These are phyloP conservation scores for Pichia paraexigua DNA, from an alignment of 805 yeast genomes.

Conservation along the genomic window DNA sequence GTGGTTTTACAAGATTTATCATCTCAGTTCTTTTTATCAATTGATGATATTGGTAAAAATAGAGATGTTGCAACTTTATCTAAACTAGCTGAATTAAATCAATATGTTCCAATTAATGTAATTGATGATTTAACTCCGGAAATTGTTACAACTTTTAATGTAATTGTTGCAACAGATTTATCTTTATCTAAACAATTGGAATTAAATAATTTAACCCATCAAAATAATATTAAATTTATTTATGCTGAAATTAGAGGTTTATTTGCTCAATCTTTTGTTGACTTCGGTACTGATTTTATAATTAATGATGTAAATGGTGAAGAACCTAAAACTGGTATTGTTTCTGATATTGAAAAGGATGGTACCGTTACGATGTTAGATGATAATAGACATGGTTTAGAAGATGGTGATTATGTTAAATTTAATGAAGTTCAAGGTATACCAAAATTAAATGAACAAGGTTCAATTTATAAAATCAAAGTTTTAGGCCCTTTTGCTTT, in stretches of 20 bases:
- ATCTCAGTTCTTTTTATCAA: constrained; percentile 76
- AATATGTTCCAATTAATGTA: constrained; percentile 80
- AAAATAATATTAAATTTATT: constrained; percentile 67
- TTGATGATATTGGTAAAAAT: constrained; percentile 64
- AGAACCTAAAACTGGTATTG: constrained; percentile 80
- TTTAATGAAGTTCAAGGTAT: constrained; percentile 83
- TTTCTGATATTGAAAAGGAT: constrained; percentile 77
- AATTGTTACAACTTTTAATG: constrained; percentile 55
- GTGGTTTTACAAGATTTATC: constrained; percentile 68
- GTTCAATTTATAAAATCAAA: constrained; percentile 62
- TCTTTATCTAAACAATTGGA: constrained; percentile 66
- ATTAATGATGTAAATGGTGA: constrained; percentile 87
- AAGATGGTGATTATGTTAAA: constrained; percentile 86
- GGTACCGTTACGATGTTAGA: constrained; percentile 93
- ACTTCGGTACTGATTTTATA: constrained; percentile 75
- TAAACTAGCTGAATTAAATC: constrained; percentile 73
- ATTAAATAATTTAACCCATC: constrained; percentile 70
- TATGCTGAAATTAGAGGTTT: constrained; percentile 79
- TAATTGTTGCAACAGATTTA: constrained; percentile 75
- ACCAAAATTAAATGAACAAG: constrained; percentile 57
- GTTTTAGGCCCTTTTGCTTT: constrained; percentile 95
- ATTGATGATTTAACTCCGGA: constrained; percentile 47
- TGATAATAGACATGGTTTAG: constrained; percentile 86
- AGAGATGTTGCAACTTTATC: constrained; percentile 67
- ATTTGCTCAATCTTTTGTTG: constrained; percentile 84